Conservation (phyloP, 768 basidiomycete genomes). For the Candolleomyces eurysporus region DNA sequence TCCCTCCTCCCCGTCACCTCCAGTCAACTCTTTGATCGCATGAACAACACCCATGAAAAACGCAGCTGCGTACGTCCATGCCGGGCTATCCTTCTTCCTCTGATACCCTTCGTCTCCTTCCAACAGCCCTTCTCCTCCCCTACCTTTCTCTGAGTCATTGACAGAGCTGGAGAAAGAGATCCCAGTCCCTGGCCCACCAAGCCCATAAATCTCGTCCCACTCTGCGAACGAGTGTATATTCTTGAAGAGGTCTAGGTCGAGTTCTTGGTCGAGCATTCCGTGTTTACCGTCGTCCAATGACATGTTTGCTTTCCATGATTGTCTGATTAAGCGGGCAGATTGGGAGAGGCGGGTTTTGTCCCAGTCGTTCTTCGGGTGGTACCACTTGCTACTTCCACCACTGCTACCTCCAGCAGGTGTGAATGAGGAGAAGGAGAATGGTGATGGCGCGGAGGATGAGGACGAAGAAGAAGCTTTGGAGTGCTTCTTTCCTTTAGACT, state of each 20-base stretch:
- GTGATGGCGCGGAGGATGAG: neutral
- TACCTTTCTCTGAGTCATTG: neutral
- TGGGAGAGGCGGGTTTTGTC: neutral
- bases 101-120: conserved; percentile 7
- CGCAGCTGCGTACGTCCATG: conserved; percentile 18
- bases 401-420: no score
- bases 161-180: no score
- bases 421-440: neutral
- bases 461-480: neutral
- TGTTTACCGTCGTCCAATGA: conserved; percentile 11
- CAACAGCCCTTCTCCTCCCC: neutral
- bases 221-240: conserved; percentile 16
- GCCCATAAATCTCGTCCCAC: conserved; percentile 18
- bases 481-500: neutral
- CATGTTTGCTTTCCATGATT: conserved; percentile 25
- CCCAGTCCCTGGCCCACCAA: neutral
- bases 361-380: neutral
- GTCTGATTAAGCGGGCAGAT: conserved; percentile 13
- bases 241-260: conserved; percentile 15
- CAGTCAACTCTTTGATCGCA: conserved; percentile 19
- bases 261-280: conserved; percentile 12
- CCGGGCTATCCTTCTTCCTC: conserved; percentile 16
- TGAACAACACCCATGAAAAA: conserved; percentile 28
- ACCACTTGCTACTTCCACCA: neutral
- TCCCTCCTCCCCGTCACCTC: neutral